Evolutionary conservation across 2,329 filamentous ascomycete genomes (phyloP).

Genomic region (Aspergillus carbonarius): DNA sequence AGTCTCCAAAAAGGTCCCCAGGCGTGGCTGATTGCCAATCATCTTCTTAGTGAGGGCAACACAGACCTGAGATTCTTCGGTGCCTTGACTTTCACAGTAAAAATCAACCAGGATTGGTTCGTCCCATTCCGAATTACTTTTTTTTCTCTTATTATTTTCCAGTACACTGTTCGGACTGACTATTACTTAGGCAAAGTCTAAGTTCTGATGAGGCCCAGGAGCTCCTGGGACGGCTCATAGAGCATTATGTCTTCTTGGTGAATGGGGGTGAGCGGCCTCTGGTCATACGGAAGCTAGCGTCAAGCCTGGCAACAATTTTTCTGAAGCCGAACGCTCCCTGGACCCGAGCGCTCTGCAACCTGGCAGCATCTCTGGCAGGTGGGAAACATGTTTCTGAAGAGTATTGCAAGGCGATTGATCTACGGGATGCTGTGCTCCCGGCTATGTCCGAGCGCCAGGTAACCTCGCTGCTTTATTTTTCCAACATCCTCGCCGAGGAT

Average conservation of each 20-base stretch:
- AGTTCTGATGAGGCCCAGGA: conserved; percentile 32
- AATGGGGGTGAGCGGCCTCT: conserved; percentile 39
- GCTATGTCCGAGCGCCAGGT: conserved; percentile 37
- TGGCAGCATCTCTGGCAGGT: conserved; percentile 40
- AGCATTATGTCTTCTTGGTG: conserved; percentile 44
- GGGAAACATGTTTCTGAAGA: conserved; percentile 39
- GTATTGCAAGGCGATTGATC: conserved; percentile 29
- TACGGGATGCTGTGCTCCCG: conserved; percentile 35
- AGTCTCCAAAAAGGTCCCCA: conserved; percentile 73
- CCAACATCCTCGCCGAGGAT: conserved; percentile 43
- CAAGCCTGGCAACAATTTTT: conserved; percentile 46
- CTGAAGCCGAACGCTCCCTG: conserved; percentile 40
- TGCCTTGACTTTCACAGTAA: conserved; percentile 87
- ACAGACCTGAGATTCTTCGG: conserved; percentile 87
- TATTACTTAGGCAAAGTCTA: conserved; percentile 35
- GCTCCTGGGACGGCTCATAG: conserved; percentile 43
- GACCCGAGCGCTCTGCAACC: conserved; percentile 36
- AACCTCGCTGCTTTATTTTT: conserved; percentile 39
- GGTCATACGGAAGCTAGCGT: conserved; percentile 49
- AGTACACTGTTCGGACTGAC: not conserved
- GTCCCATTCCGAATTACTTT: conserved; percentile 18
- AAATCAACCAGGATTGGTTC: conserved; percentile 87
- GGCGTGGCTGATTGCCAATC: conserved; percentile 83
- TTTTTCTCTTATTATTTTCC: no score
- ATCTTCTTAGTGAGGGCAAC: conserved; percentile 66